Base-by-base conservation (phyloP, 164 flowering plant genomes). In the Malania oleifera region DNA sequence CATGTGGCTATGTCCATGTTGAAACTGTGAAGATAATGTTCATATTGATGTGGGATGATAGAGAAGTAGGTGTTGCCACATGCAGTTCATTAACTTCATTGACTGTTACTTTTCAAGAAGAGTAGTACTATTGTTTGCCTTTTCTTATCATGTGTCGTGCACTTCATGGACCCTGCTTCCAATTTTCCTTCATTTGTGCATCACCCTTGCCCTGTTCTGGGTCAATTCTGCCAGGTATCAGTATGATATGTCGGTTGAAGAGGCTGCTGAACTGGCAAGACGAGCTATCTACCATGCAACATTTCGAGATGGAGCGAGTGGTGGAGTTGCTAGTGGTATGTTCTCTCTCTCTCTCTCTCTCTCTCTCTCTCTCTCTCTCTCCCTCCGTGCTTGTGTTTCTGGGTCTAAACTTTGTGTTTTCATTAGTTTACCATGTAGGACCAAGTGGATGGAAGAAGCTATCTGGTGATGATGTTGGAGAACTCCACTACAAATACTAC, bases 251-350 rank as follows among this genome's bases (percentile, higher is more conserved):
- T 72, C 92, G 5, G 52, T 87, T 57, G 82, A 78, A 52, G 97
- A 92, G 73, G 98, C 98, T 70, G 88, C 96, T 22, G 96, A 93
- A 62, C 59, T 93, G 57, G 97, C 83, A 25, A 80, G 91, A 68
- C 75, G 97, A 26, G 64, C 96, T 14, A 93, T 90, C 31, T 93
- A 90, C 71, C 96, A 87, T 72, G 96, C 98, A 11, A 92, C 98
- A n/a, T 92, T 85, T 71, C 79, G 96, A 29, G 98, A 92, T 78
- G 98, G 86, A 60, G 97, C 97, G 41, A 92, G 98, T 76, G 98
- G 98, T 75, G 98, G 99, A 56, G 96, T 87, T 69, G 89, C 84
- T 41, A 89, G 96, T 59, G 93, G 93, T 89, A 79, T 26, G 2
- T 25, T 39, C 63, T 73, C 71, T 49, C 43, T 67, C 61, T 62